phyloP scores from a whole-genome alignment of 2,329 filamentous ascomycete genomes.

The Epichloe scottii region DNA sequence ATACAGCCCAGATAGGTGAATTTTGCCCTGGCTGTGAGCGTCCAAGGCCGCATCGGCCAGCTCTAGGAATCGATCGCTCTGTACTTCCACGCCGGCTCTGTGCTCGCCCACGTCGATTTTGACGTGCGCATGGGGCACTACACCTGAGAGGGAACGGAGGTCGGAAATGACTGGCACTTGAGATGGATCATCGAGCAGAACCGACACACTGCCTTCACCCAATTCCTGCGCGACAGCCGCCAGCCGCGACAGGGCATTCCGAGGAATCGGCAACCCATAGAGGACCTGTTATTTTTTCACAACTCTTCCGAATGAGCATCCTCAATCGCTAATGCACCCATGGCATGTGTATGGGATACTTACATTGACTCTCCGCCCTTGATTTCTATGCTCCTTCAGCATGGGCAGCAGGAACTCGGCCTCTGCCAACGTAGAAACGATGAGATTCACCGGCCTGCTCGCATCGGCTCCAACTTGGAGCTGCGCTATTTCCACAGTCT shows the following conservation, averaged over 20 bases:
- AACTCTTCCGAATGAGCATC: neutral
- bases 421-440: conserved; percentile 65
- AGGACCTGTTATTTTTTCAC: conserved; percentile 35
- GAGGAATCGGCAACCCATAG: conserved; percentile 58
- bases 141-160: conserved; percentile 28
- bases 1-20: conserved; percentile 52
- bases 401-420: conserved; percentile 53
- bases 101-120: conserved; percentile 65
- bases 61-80: conserved; percentile 36
- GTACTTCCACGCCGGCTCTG: conserved; percentile 51
- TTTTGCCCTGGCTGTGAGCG: conserved; percentile 16
- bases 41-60: conserved; percentile 23
- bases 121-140: conserved; percentile 46
- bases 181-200: conserved; percentile 57
- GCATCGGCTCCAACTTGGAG: conserved; percentile 54
- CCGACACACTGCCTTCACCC: conserved; percentile 41
- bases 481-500: conserved; percentile 54
- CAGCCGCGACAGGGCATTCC: conserved; percentile 48
- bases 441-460: conserved; percentile 40
- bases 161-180: conserved; percentile 41
- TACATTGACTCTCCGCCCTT: conserved; percentile 47
- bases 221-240: conserved; percentile 41
- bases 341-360: conserved; percentile 8
- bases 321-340: neutral
- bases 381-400: conserved; percentile 41